Conservation (phyloP, 2,329 filamentous ascomycete species). For the Cucurbitaria berberidis region DNA sequence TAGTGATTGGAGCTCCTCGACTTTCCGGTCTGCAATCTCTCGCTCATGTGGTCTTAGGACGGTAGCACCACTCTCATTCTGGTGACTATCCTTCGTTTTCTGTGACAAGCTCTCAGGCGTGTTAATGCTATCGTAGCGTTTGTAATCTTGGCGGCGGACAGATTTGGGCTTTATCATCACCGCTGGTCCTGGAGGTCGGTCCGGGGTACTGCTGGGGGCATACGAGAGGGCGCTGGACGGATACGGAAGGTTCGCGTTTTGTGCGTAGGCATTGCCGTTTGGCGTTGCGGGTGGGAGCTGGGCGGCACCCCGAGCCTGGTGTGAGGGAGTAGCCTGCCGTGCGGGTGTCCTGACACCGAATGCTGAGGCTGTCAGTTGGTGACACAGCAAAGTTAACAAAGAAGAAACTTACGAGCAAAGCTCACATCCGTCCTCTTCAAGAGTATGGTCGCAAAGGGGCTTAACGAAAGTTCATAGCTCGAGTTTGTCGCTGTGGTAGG, state of each 20-base stretch:
- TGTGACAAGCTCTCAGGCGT: constrained; percentile 43
- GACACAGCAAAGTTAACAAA: background rate
- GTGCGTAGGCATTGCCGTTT: constrained; percentile 18
- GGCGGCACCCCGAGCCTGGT: constrained; percentile 13
- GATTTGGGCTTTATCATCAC: constrained; percentile 56
- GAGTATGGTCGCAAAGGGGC: constrained; percentile 62
- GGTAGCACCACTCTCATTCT: constrained; percentile 63
- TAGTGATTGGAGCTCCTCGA: constrained; percentile 72
- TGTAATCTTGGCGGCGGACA: constrained; percentile 51
- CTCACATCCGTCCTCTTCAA: constrained; percentile 51
- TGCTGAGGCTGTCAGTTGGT: constrained; percentile 28
- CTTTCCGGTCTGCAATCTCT: constrained; percentile 76
- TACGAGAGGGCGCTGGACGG: constrained; percentile 21
- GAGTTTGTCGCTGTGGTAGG: constrained; percentile 28
- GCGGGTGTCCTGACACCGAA: constrained; percentile 14
- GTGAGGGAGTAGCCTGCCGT: constrained; percentile 15
- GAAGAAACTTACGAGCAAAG: constrained; percentile 38
- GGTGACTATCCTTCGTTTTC: constrained; percentile 60
- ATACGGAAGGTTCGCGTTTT: constrained; percentile 21
- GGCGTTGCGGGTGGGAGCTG: constrained; percentile 15
- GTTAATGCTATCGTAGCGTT: constrained; percentile 46
- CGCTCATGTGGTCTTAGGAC: constrained; percentile 76
- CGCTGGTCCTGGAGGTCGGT: constrained; percentile 46
- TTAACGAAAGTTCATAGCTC: constrained; percentile 44
- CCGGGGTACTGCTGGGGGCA: constrained; percentile 20